Conservation (phyloP, 2,329 filamentous ascomycete species). For the Claviceps sorghi region DNA sequence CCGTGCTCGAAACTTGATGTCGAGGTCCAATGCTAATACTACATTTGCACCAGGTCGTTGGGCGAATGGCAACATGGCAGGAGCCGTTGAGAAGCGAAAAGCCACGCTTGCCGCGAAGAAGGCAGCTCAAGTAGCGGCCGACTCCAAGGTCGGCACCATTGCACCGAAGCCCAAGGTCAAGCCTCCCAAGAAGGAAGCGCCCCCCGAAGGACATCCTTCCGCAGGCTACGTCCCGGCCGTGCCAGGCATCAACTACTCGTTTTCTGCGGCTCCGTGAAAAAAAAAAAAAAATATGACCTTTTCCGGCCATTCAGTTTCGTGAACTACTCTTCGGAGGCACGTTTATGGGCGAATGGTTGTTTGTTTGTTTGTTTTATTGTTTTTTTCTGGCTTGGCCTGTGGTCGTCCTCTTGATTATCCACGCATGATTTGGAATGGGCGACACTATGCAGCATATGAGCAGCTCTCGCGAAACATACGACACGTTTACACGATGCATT, state of each 20-base stretch:
- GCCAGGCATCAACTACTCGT: constrained; percentile 15
- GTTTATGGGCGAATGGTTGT: too few species aligned
- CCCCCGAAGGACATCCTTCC: constrained; percentile 3
- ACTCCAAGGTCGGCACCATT: constrained; percentile 21
- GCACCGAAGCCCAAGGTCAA: constrained; percentile 25
- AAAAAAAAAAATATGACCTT: too few species aligned
- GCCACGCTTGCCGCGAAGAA: constrained; percentile 47
- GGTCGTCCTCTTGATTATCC: too few species aligned
- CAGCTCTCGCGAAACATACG: too few species aligned
- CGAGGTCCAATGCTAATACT: constrained; percentile 11
- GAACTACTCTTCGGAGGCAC: too few species aligned
- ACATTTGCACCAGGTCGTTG: constrained; percentile 31
- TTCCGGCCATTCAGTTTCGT: too few species aligned
- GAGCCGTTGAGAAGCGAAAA: constrained; percentile 45
- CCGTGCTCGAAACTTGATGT: background rate
- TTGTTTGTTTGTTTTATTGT: too few species aligned
- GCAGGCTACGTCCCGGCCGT: constrained; percentile 10
- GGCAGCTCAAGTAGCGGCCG: constrained; percentile 28
- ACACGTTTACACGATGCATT: too few species aligned
- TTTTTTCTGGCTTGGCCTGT: too few species aligned
- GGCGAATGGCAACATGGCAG: constrained; percentile 45
- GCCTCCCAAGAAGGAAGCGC: constrained; percentile 19
- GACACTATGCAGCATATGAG: too few species aligned
- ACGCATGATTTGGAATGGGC: too few species aligned
- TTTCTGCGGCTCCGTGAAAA: constrained; percentile 8